phyloP scores from a whole-genome alignment of 371 early-diverging fungal species.

The Circinella minor region DNA sequence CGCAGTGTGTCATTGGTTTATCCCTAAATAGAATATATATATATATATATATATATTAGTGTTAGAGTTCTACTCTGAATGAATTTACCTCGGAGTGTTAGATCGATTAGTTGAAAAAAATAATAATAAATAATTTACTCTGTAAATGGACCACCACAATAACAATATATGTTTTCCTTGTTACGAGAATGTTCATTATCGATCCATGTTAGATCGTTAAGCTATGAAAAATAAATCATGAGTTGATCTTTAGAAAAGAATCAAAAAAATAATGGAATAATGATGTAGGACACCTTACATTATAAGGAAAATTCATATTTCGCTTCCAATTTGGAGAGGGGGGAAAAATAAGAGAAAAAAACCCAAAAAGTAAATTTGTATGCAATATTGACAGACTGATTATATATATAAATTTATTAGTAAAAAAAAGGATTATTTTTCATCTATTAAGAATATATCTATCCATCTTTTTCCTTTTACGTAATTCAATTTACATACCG shows the following conservation, averaged over 20 bases:
- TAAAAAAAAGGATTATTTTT: background rate
- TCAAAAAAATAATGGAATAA: background rate
- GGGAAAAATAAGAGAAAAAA: background rate
- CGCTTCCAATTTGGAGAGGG: background rate
- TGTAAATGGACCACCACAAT: conserved; percentile 58
- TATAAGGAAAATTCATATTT: conserved; percentile 5
- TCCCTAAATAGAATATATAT: conserved; percentile 26
- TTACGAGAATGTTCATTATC: conserved; percentile 36
- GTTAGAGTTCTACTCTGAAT: background rate
- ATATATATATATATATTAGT: background rate
- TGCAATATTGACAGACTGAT: conserved; percentile 41
- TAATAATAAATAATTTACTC: conserved; percentile 20
- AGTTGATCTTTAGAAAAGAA: background rate
- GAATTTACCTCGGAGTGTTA: background rate
- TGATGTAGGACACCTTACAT: background rate
- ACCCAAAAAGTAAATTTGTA: no score
- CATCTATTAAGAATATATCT: background rate
- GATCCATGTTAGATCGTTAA: conserved; percentile 23
- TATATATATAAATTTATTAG: background rate
- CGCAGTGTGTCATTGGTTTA: conserved; percentile 60
- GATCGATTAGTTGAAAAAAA: background rate
- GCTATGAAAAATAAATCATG: background rate
- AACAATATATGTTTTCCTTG: conserved; percentile 62
- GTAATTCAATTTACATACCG: conserved; percentile 13
- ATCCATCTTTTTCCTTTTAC: background rate